A percentile compares a stretch with the other conserved stretches of the same genome.
phyloP scores from a whole-genome alignment of 2,329 filamentous ascomycete genomes.

The Celoporthe dispersa region DNA sequence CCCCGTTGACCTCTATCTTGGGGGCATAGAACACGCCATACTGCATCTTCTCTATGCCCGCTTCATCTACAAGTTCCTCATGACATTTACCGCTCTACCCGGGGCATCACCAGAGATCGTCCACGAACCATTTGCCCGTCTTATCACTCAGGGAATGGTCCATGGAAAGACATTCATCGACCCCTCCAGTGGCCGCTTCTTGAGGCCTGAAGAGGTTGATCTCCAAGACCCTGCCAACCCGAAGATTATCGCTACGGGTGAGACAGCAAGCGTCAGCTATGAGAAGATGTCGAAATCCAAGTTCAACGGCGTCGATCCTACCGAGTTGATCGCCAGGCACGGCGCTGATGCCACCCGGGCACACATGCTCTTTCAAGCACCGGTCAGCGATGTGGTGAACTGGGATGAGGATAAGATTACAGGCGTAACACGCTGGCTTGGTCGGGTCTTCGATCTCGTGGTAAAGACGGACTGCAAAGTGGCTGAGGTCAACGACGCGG shows the following conservation, averaged over 20 bases:
- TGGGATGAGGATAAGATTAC: slow-evolving; percentile 86
- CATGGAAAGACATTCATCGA: slow-evolving; percentile 84
- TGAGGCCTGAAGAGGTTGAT: slow-evolving; percentile 77
- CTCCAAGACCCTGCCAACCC: slow-evolving; percentile 59
- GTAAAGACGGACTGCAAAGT: slow-evolving; percentile 32
- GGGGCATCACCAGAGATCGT: slow-evolving; percentile 40
- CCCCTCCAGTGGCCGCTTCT: slow-evolving; percentile 73
- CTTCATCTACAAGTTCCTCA: slow-evolving; percentile 87
- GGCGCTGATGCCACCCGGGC: slow-evolving; percentile 84
- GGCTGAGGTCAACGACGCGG: slow-evolving; percentile 42
- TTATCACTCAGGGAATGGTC: slow-evolving; percentile 92
- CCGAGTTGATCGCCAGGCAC: slow-evolving; percentile 70
- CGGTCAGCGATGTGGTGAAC: slow-evolving; percentile 80
- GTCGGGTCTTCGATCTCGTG: slow-evolving; percentile 66
- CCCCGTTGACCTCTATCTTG: slow-evolving; percentile 87
- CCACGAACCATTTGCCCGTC: slow-evolving; percentile 78
- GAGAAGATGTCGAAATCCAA: slow-evolving; percentile 98
- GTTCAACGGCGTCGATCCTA: slow-evolving; percentile 86
- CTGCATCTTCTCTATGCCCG: slow-evolving; percentile 86
- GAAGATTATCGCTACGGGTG: slow-evolving; percentile 64
- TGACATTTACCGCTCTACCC: slow-evolving; percentile 56
- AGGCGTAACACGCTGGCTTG: slow-evolving; percentile 81
- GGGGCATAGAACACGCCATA: slow-evolving; percentile 89
- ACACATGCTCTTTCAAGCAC: slow-evolving; percentile 88
- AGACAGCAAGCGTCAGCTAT: slow-evolving; percentile 65